A percentile compares a stretch with the other conserved stretches of the same genome.
phyloP scores from a whole-genome alignment of 257 asterid genomes.

The Nicotiana attenuata region DNA sequence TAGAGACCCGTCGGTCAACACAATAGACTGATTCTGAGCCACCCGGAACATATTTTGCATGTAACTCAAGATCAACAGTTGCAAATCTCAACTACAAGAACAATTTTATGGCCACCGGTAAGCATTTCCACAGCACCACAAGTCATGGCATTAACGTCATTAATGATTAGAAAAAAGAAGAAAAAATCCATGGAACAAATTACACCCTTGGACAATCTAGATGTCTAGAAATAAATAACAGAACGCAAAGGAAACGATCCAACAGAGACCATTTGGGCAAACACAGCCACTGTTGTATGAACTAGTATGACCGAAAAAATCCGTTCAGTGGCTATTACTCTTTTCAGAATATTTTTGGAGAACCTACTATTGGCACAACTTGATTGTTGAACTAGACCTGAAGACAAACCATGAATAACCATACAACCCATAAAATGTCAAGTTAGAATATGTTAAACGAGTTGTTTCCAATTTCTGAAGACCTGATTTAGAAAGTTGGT shows the following conservation, averaged over 20 bases:
- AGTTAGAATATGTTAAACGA: no score
- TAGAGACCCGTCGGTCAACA: constrained; percentile 66
- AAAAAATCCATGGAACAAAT: neutral
- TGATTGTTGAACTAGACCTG: neutral
- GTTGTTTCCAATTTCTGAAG: neutral
- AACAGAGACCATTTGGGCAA: neutral
- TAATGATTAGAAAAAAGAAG: constrained; percentile 2
- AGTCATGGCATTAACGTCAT: neutral
- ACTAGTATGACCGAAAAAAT: neutral
- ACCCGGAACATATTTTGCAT: constrained; percentile 76
- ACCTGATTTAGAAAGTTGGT: neutral
- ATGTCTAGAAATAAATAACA: neutral
- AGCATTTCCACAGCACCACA: constrained; percentile 1
- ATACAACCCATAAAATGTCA: neutral
- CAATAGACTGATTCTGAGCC: constrained; percentile 78
- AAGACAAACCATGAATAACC: neutral
- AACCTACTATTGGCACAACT: neutral
- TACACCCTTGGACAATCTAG: neutral
- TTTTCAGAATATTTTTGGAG: neutral
- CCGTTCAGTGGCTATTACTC: neutral
- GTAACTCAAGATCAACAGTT: constrained; percentile 75
- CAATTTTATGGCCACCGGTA: constrained; percentile 7
- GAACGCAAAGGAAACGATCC: neutral
- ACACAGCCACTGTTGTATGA: neutral
- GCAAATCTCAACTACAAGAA: constrained; percentile 76